Evolutionary conservation across 768 basidiomycete species (phyloP).

Genomic region (Rhodotorula diobovata): DNA sequence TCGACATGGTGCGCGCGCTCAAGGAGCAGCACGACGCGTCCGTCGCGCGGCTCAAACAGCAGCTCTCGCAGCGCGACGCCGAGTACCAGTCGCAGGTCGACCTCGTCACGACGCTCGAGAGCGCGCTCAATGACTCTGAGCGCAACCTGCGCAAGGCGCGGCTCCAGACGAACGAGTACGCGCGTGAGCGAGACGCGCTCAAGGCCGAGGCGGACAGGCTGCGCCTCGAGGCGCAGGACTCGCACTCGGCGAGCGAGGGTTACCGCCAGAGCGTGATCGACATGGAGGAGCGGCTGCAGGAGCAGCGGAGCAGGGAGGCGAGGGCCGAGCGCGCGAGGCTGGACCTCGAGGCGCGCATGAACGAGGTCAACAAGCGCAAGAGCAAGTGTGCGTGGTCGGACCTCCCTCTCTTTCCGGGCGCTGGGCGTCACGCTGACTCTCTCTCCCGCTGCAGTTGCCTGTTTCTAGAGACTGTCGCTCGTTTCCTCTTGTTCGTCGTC

Average conservation of each 20-base stretch:
- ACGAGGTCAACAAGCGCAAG: constrained; percentile 75
- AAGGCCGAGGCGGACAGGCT: constrained; percentile 63
- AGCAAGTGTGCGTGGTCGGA: constrained; percentile 64
- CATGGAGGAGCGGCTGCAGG: constrained; percentile 68
- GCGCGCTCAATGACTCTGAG: constrained; percentile 82
- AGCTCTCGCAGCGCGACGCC: constrained; percentile 83
- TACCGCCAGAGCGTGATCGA: constrained; percentile 53
- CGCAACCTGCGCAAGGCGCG: constrained; percentile 93
- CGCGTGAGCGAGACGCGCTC: constrained; percentile 74
- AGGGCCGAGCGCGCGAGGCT: constrained; percentile 67
- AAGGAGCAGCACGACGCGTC: constrained; percentile 36
- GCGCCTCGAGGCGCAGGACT: constrained; percentile 69
- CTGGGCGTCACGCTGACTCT: not conserved
- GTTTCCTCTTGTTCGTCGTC: not conserved
- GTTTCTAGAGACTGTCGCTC: too few relatives aligned
- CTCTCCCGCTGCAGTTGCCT: not conserved
- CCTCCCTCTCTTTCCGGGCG: not conserved
- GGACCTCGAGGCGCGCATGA: constrained; percentile 81
- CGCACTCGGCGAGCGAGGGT: constrained; percentile 72
- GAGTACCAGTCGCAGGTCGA: constrained; percentile 90
- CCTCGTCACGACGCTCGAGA: constrained; percentile 74
- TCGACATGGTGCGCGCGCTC: constrained; percentile 33
- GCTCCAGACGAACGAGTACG: constrained; percentile 85
- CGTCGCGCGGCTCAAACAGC: constrained; percentile 86
- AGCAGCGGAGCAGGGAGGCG: constrained; percentile 76